A percentile compares a stretch with the other conserved stretches of the same genome.
Evolutionary conservation across 306 rosid genomes (phyloP).

Genomic region (Inga leiocalycina): DNA sequence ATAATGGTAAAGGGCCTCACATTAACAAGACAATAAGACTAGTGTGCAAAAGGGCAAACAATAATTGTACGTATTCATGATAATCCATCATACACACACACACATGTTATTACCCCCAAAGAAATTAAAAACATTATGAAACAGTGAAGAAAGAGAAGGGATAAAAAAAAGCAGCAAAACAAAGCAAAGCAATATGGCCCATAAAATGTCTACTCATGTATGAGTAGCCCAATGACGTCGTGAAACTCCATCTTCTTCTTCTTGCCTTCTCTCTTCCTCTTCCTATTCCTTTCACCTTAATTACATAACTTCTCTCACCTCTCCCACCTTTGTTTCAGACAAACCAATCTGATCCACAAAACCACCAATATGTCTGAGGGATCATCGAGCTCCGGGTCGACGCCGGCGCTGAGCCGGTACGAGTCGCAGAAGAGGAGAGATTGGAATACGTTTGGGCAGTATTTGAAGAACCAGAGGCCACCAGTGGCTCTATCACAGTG

Average conservation of each 20-base stretch:
- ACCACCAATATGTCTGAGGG: constrained; percentile 29
- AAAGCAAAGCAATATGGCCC: constrained; percentile 67
- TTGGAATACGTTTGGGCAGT: constrained; percentile 98
- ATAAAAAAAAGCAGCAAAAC: not conserved
- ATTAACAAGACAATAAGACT: constrained; percentile 36
- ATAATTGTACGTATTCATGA: constrained; percentile 40
- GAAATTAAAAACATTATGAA: not conserved
- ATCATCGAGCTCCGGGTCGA: constrained; percentile 41
- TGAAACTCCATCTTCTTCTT: constrained; percentile 57
- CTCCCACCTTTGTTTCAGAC: constrained; percentile 26
- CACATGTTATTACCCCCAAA: constrained; percentile 16
- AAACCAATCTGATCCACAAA: not conserved
- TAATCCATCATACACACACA: not conserved
- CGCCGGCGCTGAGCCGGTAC: constrained; percentile 73
- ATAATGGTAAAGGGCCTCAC: constrained; percentile 31
- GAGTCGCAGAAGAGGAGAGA: constrained; percentile 94
- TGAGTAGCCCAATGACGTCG: constrained; percentile 59
- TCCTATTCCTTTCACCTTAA: constrained; percentile 78
- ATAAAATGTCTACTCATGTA: constrained; percentile 68
- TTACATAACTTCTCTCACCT: constrained; percentile 8
- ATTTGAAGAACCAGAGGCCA: constrained; percentile 84
- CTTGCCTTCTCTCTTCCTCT: not conserved
- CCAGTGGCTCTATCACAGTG: constrained; percentile 80
- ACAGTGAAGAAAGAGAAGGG: constrained; percentile 48
- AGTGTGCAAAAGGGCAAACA: constrained; percentile 44